These are phyloP conservation scores for Pseudoneurospora amorphoporcata DNA, from an alignment of 495 filamentous ascomycete genomes.

Conservation along the genomic window DNA sequence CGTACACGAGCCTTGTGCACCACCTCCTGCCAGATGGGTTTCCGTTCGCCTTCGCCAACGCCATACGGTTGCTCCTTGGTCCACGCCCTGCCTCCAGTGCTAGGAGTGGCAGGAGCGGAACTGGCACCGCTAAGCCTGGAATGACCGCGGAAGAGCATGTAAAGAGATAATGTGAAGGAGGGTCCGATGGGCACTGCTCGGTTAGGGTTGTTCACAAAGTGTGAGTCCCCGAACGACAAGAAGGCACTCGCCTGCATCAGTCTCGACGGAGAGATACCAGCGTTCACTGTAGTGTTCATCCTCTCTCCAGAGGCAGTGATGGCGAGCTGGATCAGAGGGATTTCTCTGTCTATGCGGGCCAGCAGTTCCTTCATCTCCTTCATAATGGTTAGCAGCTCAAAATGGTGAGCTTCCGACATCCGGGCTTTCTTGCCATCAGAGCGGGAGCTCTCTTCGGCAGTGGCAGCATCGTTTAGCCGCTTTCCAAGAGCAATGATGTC, in stretches of 20 bases:
- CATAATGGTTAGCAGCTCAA: conserved; percentile 61
- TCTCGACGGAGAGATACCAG: conserved; percentile 82
- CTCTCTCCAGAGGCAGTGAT: conserved; percentile 92
- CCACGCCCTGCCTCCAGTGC: neutral
- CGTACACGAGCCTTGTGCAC: conserved; percentile 89
- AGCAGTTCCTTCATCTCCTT: conserved; percentile 68
- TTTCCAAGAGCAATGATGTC: conserved; percentile 81
- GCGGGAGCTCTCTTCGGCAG: conserved; percentile 50
- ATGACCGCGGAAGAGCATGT: conserved; percentile 92
- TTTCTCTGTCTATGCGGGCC: conserved; percentile 76
- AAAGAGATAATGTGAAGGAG: conserved; percentile 78
- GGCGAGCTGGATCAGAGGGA: conserved; percentile 87
- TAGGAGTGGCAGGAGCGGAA: neutral
- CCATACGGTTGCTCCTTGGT: conserved; percentile 28
- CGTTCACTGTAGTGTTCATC: conserved; percentile 64
- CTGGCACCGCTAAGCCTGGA: conserved; percentile 22
- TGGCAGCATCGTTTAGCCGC: conserved; percentile 58
- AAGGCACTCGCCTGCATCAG: conserved; percentile 91
- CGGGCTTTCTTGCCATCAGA: conserved; percentile 32
- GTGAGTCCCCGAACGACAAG: conserved; percentile 76
- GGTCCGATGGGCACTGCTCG: conserved; percentile 77
- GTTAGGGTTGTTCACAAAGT: conserved; percentile 57
- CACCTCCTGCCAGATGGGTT: conserved; percentile 93
- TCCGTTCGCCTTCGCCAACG: conserved; percentile 41
- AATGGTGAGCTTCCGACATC: conserved; percentile 26